A percentile compares a stretch with the other conserved stretches of the same genome.
These are phyloP conservation scores for Allomyces arbusculus DNA, from an alignment of 192 early-diverging fungal species.

Conservation along the genomic window DNA sequence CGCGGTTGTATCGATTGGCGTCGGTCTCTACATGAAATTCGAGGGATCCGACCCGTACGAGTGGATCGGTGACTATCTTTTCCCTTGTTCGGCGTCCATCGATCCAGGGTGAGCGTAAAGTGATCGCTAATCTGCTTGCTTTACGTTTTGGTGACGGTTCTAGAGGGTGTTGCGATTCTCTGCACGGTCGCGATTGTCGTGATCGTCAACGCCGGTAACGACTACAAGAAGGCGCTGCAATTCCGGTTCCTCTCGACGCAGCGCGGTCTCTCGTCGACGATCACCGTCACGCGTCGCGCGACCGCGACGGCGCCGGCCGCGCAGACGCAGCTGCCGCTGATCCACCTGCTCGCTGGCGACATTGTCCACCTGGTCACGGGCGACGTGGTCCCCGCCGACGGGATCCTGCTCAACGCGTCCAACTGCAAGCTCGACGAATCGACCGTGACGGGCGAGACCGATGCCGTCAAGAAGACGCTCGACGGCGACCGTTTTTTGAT, in stretches of 20 bases:
- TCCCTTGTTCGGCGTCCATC: too few relatives aligned
- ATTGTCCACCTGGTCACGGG: constrained; percentile 68
- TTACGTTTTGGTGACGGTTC: constrained; percentile 4
- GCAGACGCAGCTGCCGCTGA: constrained; percentile 49
- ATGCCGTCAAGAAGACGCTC: constrained; percentile 52
- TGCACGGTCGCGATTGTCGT: constrained; percentile 71
- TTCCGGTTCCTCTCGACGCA: constrained; percentile 72
- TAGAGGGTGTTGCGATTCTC: constrained; percentile 61
- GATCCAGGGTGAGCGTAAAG: too few relatives aligned
- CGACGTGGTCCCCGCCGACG: constrained; percentile 90
- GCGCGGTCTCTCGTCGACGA: constrained; percentile 63
- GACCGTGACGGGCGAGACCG: constrained; percentile 78
- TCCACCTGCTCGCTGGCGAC: constrained; percentile 77
- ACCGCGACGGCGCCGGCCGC: constrained; percentile 39
- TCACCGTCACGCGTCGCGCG: constrained; percentile 17
- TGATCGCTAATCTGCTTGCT: too few relatives aligned
- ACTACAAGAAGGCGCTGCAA: constrained; percentile 74
- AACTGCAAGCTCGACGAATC: constrained; percentile 76
- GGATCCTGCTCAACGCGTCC: constrained; percentile 54
- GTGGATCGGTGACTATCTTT: neutral
- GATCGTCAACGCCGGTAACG: constrained; percentile 73
- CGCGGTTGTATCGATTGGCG: neutral
- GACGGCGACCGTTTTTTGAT: constrained; percentile 60
- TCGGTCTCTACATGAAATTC: neutral
- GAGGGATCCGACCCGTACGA: neutral